Evolutionary conservation across 106 monocot species (phyloP).

Genomic region (Allium fistulosum): DNA sequence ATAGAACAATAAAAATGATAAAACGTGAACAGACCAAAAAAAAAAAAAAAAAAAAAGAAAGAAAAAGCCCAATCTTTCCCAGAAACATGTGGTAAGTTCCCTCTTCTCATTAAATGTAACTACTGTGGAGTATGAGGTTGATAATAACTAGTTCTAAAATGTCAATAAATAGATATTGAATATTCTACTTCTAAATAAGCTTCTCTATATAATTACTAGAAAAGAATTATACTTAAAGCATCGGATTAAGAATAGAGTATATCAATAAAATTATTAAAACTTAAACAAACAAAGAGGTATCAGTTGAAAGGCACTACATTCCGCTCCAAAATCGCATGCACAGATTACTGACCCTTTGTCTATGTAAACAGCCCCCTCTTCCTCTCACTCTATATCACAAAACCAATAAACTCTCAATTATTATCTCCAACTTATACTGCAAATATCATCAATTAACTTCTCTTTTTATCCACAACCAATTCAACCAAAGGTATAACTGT

Average conservation of each 20-base stretch:
- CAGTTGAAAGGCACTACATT: constrained; percentile 2
- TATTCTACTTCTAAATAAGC: background rate
- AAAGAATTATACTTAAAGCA: too few species aligned
- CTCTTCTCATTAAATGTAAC: background rate
- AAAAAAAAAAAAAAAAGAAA: background rate
- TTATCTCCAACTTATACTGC: background rate
- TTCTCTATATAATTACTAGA: too few species aligned
- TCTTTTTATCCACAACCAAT: background rate
- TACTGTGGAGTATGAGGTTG: background rate
- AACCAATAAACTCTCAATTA: too few species aligned
- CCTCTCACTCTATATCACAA: constrained; percentile 2
- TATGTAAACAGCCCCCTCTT: constrained; percentile 4
- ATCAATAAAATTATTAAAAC: background rate
- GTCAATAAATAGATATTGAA: background rate
- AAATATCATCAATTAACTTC: background rate
- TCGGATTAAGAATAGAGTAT: too few species aligned
- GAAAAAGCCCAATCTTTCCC: background rate
- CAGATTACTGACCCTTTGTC: background rate
- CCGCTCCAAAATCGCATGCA: constrained; percentile 6
- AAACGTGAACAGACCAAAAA: background rate
- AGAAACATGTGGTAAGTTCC: background rate
- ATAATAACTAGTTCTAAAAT: background rate
- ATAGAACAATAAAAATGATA: too few species aligned
- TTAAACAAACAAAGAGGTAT: constrained; percentile 9
- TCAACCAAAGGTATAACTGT: background rate